Evolutionary conservation across 441 rosid species (phyloP).

Genomic region (Iberis amara): DNA sequence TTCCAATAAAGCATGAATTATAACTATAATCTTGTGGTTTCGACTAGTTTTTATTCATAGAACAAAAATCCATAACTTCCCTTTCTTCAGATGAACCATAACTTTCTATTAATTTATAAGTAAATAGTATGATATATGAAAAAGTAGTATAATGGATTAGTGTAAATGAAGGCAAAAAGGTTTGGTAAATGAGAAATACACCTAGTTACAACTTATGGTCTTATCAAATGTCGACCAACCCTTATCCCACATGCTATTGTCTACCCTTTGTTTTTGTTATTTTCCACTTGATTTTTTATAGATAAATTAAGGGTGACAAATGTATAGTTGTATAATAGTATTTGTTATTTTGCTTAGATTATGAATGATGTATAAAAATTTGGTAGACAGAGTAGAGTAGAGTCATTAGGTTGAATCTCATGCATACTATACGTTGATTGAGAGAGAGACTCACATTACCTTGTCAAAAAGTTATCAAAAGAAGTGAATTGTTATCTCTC

Average conservation of each 20-base stretch:
- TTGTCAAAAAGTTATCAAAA: too few species aligned
- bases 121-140: too few species aligned
- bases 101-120: neutral
- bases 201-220: neutral
- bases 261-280: neutral
- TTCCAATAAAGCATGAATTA: neutral
- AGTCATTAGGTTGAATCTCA: too few species aligned
- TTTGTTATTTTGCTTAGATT: neutral
- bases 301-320: conserved; percentile 12
- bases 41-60: neutral
- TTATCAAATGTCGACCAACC: conserved; percentile 7
- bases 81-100: neutral
- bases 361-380: neutral
- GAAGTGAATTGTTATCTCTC: too few species aligned
- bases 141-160: conserved; percentile 1
- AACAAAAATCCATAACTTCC: neutral
- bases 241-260: conserved; percentile 21
- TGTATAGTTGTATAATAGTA: neutral
- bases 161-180: conserved; percentile 13
- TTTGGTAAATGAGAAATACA: neutral
- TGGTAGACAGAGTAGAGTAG: neutral
- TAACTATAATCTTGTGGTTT: neutral
- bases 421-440: too few species aligned
- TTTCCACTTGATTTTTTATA: neutral
- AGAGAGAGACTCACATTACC: too few species aligned